Conservation (phyloP, 2,329 filamentous ascomycete genomes). For the Alternaria sp. region DNA sequence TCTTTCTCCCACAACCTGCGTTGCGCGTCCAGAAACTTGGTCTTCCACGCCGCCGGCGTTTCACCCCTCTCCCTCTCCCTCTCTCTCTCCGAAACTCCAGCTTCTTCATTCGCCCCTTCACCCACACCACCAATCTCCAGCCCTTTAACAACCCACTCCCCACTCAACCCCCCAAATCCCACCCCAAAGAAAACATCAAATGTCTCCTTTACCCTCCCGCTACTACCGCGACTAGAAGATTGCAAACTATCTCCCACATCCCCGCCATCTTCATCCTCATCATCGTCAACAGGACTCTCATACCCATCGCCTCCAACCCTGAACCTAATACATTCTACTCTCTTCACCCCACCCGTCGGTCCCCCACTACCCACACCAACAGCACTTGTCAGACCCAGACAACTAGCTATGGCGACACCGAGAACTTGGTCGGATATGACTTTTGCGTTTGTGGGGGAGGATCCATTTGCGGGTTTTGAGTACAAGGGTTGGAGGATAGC, state of each 20-base stretch:
- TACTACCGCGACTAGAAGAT: conserved; percentile 14
- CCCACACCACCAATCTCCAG: conserved; percentile 26
- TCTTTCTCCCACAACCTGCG: conserved; percentile 47
- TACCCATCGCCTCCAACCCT: conserved; percentile 53
- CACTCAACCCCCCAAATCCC: conserved; percentile 53
- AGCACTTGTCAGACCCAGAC: conserved; percentile 49
- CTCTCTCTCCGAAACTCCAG: not conserved
- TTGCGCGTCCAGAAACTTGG: conserved; percentile 47
- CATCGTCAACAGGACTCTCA: conserved; percentile 53
- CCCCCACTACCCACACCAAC: conserved; percentile 52
- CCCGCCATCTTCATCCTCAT: conserved; percentile 52
- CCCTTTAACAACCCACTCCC: conserved; percentile 56
- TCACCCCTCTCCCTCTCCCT: conserved; percentile 23
- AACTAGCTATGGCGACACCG: conserved; percentile 54
- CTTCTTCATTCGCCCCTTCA: conserved; percentile 2
- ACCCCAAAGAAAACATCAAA: conserved; percentile 58
- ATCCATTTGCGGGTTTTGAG: conserved; percentile 36
- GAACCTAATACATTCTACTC: conserved; percentile 55
- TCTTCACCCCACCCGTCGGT: conserved; percentile 46
- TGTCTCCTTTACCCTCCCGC: conserved; percentile 44
- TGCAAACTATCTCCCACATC: conserved; percentile 18
- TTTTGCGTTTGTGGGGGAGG: conserved; percentile 32
- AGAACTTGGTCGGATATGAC: conserved; percentile 49
- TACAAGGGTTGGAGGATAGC: conserved; percentile 53
- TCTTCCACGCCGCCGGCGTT: conserved; percentile 43